A percentile compares a stretch with the other conserved stretches of the same genome.
Conservation (phyloP, 495 filamentous ascomycete species). For the Aspergillus conjunctus region DNA sequence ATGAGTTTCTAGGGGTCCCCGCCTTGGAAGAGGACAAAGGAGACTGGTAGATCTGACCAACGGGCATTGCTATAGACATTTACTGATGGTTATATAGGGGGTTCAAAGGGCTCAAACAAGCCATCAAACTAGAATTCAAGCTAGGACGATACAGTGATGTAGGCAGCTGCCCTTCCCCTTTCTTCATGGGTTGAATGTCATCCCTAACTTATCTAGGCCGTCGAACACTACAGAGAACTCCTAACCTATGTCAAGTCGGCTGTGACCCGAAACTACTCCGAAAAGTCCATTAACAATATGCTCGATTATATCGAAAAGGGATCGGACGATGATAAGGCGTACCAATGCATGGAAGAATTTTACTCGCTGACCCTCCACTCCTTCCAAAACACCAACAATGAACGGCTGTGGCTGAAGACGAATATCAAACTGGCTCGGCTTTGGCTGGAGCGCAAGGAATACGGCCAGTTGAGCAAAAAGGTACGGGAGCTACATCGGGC, state of each 20-base stretch:
- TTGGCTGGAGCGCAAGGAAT: slow-evolving; percentile 89
- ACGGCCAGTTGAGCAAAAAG: slow-evolving; percentile 76
- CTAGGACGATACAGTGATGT: slow-evolving; percentile 83
- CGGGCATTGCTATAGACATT: background rate
- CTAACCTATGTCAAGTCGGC: slow-evolving; percentile 97
- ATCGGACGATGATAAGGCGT: slow-evolving; percentile 75
- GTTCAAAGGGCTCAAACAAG: slow-evolving; percentile 96
- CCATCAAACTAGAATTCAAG: slow-evolving; percentile 95
- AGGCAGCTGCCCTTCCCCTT: slow-evolving; percentile 20
- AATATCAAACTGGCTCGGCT: slow-evolving; percentile 95
- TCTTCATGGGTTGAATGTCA: slow-evolving; percentile 6
- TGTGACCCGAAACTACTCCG: slow-evolving; percentile 96
- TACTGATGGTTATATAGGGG: slow-evolving; percentile 58
- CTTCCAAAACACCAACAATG: slow-evolving; percentile 97
- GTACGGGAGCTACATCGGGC: slow-evolving; percentile 85
- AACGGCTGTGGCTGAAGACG: slow-evolving; percentile 96
- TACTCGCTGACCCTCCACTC: slow-evolving; percentile 90
- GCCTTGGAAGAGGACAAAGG: slow-evolving; percentile 85
- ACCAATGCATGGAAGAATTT: slow-evolving; percentile 91
- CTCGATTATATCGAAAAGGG: slow-evolving; percentile 97
- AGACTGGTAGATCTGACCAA: slow-evolving; percentile 66
- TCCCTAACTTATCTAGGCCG: slow-evolving; percentile 61
- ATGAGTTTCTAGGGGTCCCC: slow-evolving; percentile 87
- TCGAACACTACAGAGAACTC: slow-evolving; percentile 93
- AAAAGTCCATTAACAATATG: slow-evolving; percentile 99